Conservation (phyloP, 2,329 filamentous ascomycete species). For the Ceratocystis cacaofunesta region DNA sequence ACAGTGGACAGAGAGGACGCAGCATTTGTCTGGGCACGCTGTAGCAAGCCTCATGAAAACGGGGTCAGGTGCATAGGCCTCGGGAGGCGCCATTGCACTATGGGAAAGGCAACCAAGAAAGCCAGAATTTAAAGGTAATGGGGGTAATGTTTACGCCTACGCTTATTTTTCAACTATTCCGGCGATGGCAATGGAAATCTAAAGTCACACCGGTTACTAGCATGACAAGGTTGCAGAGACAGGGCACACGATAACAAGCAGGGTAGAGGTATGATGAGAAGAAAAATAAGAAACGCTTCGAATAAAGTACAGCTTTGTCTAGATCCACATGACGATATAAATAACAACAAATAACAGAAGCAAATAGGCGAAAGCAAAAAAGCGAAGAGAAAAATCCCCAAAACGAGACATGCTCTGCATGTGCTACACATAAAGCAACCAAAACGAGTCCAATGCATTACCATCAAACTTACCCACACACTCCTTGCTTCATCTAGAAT, state of each 20-base stretch:
- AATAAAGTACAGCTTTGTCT: slow-evolving; percentile 3
- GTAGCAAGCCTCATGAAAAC: slow-evolving; percentile 1
- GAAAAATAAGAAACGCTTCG: slow-evolving; percentile 5
- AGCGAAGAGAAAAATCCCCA: neutral
- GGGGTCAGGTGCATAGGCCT: neutral
- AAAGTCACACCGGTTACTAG: neutral
- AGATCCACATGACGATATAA: neutral
- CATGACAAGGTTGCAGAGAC: neutral
- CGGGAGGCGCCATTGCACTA: neutral
- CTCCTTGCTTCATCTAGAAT: slow-evolving; percentile 21
- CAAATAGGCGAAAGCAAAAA: neutral
- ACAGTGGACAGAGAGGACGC: neutral
- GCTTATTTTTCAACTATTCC: too few species aligned
- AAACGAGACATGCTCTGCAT: neutral
- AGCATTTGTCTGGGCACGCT: neutral
- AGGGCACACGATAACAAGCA: too few species aligned
- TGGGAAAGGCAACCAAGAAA: neutral
- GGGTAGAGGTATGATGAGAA: too few species aligned
- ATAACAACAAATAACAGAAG: neutral
- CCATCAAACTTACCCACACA: neutral
- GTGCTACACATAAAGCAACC: neutral
- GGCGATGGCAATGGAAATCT: too few species aligned
- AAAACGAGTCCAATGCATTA: neutral
- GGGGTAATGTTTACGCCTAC: too few species aligned
- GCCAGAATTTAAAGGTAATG: neutral